phyloP scores from a whole-genome alignment of 495 filamentous ascomycete genomes.

The Xylaria nigripes region DNA sequence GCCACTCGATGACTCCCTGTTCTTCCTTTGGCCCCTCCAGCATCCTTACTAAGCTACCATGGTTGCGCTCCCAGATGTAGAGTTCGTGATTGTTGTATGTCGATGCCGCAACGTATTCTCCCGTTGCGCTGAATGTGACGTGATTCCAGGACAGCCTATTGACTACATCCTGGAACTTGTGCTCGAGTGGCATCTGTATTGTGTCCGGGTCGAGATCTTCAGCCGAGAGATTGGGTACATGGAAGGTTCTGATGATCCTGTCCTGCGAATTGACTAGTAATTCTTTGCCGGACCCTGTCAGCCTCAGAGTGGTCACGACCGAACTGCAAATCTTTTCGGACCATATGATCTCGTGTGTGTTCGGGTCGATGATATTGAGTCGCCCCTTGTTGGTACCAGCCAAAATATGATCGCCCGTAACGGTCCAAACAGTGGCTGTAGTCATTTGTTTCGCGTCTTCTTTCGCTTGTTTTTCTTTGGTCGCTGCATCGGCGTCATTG shows the following conservation, averaged over 20 bases:
- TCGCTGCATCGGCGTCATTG: conserved; percentile 52
- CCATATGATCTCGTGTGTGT: conserved; percentile 68
- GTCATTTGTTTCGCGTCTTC: conserved; percentile 91
- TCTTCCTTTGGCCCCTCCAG: conserved; percentile 93
- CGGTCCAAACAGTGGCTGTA: conserved; percentile 81
- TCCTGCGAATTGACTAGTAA: conserved; percentile 86
- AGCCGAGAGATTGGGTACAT: conserved; percentile 46
- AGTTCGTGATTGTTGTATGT: conserved; percentile 97
- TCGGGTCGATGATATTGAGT: conserved; percentile 85
- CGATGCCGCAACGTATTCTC: conserved; percentile 86
- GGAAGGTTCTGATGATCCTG: conserved; percentile 82
- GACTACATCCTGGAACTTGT: conserved; percentile 97
- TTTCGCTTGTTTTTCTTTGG: conserved; percentile 74
- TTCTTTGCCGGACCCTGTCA: conserved; percentile 74
- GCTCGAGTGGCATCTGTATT: conserved; percentile 84
- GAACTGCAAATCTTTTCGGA: conserved; percentile 77
- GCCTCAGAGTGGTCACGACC: conserved; percentile 80
- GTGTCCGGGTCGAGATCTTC: conserved; percentile 54
- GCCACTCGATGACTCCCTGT: conserved; percentile 92
- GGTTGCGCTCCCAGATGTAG: conserved; percentile 93
- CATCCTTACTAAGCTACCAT: conserved; percentile 92
- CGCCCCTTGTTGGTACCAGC: conserved; percentile 90
- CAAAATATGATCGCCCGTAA: conserved; percentile 75
- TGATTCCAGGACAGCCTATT: conserved; percentile 94
- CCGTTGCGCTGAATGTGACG: conserved; percentile 83